Evolutionary conservation across 2,329 filamentous ascomycete genomes (phyloP).

Genomic region (Sclerotinia minor): DNA sequence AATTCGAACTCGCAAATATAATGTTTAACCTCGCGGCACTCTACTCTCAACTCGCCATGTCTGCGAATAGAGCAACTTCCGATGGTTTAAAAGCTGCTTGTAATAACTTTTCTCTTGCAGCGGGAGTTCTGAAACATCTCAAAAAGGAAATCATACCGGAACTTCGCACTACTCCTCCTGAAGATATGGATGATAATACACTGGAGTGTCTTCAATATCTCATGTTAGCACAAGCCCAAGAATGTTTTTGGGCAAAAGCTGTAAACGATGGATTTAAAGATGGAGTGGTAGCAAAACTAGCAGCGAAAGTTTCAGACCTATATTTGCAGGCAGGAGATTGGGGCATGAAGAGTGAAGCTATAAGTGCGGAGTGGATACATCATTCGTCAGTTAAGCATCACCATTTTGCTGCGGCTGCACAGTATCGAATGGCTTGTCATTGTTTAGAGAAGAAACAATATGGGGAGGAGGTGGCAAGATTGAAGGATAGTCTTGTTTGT

Average conservation of each 20-base stretch:
- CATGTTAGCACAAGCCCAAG: conserved; percentile 88
- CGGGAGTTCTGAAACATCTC: conserved; percentile 79
- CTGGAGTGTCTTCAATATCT: conserved; percentile 81
- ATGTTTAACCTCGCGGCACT: conserved; percentile 91
- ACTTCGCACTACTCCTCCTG: conserved; percentile 78
- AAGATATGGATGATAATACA: conserved; percentile 92
- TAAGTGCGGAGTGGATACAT: conserved; percentile 95
- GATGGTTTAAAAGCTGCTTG: conserved; percentile 87
- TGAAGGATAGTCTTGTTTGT: conserved; percentile 79
- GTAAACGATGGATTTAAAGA: conserved; percentile 94
- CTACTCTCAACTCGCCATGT: conserved; percentile 87
- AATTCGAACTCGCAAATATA: conserved; percentile 87
- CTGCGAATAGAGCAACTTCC: conserved; percentile 71
- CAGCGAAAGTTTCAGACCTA: conserved; percentile 86
- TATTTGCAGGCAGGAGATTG: conserved; percentile 83
- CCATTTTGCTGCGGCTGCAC: conserved; percentile 93
- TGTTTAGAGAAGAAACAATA: conserved; percentile 92
- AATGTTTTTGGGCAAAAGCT: conserved; percentile 98
- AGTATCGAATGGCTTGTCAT: conserved; percentile 87
- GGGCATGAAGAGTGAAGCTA: conserved; percentile 82
- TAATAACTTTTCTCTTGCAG: conserved; percentile 85
- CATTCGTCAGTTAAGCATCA: conserved; percentile 97
- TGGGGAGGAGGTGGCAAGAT: conserved; percentile 87
- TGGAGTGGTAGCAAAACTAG: conserved; percentile 84
- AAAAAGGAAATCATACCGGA: conserved; percentile 77